Evolutionary conservation across 1,139 yeast species (phyloP), one percentile per base, ranked within the genome.

Genomic region (Protomyces macrosporus): DNA sequence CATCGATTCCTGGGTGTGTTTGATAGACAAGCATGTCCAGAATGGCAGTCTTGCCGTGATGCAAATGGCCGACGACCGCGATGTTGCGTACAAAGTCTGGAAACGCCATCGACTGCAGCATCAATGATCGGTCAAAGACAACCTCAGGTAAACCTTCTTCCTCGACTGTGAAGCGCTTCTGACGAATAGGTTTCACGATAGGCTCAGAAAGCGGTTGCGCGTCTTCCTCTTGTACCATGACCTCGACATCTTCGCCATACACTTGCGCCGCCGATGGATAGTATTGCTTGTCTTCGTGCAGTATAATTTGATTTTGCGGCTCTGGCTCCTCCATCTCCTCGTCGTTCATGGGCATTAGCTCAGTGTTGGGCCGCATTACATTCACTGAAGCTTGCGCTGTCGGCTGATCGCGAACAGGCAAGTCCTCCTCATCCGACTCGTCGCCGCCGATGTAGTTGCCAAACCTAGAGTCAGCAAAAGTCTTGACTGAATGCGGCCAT

Each of bases 41-140:
- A 1, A 91, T 75, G 0, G 90, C 79, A 0, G 98, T 88, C 75
- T 95, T 93, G 1, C 99, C 98, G n/a, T 88, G 84, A 70, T 89
- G 89, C 2, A 88, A 72, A 60, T 84, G 83, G 0, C 98, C 98
- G n/a, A 86, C 83, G 0, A 95, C 68, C 0, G 93, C 88, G n/a
- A 91, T 76, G 72, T 88, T 91, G 65, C 96, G 80, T 34, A 87
- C 80, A 69, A 87, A 84, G 14, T 84, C 85, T 0, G 96, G 90
- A 0, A 82, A 70, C 1, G 74, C 70, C 75, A 84, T 76, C 57
- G 83, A 71, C 9, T 78, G 76, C 4, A 78, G 69, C 78, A 87
- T 80, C 52, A 61, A 93, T 7, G 83, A 82, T 65, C 89, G 80
- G 2, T 88, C 82, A 70, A 85, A 90, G 0, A 73, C 74, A 0